phyloP scores from a whole-genome alignment of 208 protist genomes.

The Acanthamoeba lugdunensis region DNA sequence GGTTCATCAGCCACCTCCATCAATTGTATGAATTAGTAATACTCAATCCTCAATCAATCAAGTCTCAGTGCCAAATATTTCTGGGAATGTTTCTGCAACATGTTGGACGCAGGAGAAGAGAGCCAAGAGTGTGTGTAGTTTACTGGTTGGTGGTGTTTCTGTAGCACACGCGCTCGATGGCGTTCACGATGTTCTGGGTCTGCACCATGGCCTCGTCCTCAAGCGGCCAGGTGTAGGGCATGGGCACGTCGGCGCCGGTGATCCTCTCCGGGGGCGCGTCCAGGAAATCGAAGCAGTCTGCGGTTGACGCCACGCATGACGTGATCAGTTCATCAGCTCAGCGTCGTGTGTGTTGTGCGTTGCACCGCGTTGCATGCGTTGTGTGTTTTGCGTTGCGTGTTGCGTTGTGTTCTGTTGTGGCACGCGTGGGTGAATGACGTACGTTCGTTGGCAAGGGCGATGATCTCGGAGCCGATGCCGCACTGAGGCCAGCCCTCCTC shows the following conservation, averaged over 20 bases:
- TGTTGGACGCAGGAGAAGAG: neutral
- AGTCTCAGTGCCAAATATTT: too few species aligned
- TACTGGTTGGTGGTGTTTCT: conserved; percentile 55
- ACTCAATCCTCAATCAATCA: too few species aligned
- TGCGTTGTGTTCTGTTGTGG: neutral
- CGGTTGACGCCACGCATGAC: neutral
- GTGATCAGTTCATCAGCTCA: neutral
- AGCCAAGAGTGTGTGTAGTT: neutral
- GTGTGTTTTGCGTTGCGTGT: neutral
- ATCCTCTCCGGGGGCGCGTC: conserved; percentile 95
- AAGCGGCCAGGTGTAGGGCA: conserved; percentile 95
- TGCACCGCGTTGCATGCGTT: neutral
- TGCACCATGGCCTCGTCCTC: conserved; percentile 89
- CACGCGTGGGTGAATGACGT: neutral
- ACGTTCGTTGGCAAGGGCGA: conserved; percentile 93
- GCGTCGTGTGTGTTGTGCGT: too few species aligned
- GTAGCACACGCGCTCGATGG: conserved; percentile 78
- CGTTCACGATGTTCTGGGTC: conserved; percentile 82
- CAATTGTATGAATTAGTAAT: too few species aligned
- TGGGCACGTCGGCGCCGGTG: conserved; percentile 96
- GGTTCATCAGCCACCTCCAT: too few species aligned
- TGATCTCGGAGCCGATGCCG: conserved; percentile 95
- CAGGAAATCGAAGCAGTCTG: conserved; percentile 95
- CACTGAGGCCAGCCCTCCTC: conserved; percentile 95
- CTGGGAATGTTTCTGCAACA: neutral